These are phyloP conservation scores for Kondoa subrosea DNA, from an alignment of 768 basidiomycete genomes.

Conservation along the genomic window DNA sequence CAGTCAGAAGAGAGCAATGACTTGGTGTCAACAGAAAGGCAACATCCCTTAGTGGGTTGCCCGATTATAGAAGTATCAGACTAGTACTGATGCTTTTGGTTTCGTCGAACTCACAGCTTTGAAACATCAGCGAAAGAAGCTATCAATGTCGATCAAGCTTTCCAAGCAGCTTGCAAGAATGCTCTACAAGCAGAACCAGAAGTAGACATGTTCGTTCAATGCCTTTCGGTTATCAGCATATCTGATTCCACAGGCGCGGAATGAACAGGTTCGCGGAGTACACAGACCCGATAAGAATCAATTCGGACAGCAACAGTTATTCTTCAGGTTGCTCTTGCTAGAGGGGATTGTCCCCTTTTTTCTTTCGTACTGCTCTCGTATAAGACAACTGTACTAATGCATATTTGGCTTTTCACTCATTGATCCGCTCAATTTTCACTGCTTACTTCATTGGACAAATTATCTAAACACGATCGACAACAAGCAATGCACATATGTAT, in stretches of 20 bases:
- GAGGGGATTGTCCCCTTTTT: no score
- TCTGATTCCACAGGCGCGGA: background rate
- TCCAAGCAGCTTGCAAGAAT: conserved; percentile 99
- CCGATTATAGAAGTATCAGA: no score
- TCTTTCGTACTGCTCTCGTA: no score
- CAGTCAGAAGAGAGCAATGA: conserved; percentile 98
- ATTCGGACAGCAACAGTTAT: conserved; percentile 62
- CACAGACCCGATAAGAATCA: conserved; percentile 81
- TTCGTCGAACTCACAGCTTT: conserved; percentile 37
- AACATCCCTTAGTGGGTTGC: conserved; percentile 91
- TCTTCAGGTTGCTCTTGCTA: conserved; percentile 66
- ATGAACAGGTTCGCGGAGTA: conserved; percentile 81
- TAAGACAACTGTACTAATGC: no score
- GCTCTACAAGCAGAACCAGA: conserved; percentile 94
- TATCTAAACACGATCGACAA: no score
- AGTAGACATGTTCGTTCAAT: conserved; percentile 72
- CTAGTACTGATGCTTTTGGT: background rate
- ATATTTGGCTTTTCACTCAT: no score
- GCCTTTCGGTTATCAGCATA: background rate
- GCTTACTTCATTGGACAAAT: no score
- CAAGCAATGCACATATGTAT: no score
- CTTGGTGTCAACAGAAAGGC: conserved; percentile 98
- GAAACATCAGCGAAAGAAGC: conserved; percentile 99
- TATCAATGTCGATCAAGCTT: conserved; percentile 98
- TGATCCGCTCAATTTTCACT: no score